A percentile compares a stretch with the other conserved stretches of the same genome.
Conservation (phyloP, 257 asterid genomes). For the Solanum chiquidenum region DNA sequence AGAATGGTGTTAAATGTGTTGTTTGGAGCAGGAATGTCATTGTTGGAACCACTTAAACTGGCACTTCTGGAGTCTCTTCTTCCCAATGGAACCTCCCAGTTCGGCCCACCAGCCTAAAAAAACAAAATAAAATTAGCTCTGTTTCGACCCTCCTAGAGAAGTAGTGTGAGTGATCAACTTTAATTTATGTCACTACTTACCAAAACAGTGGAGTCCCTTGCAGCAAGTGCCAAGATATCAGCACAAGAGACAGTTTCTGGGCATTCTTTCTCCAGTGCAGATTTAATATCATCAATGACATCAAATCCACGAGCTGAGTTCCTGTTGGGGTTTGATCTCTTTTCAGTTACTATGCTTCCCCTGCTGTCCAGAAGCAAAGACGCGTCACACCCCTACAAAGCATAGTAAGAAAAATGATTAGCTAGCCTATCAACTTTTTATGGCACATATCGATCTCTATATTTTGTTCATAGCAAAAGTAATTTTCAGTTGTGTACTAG, state of each 20-base stretch:
- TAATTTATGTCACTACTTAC: slow-evolving; percentile 19
- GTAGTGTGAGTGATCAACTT: neutral
- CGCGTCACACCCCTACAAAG: slow-evolving; percentile 82
- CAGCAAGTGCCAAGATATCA: slow-evolving; percentile 72
- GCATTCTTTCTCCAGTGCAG: slow-evolving; percentile 69
- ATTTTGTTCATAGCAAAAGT: neutral
- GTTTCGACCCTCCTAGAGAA: neutral
- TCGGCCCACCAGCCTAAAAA: slow-evolving; percentile 61
- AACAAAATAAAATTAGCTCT: neutral
- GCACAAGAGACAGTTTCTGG: slow-evolving; percentile 89
- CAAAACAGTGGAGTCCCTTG: slow-evolving; percentile 72
- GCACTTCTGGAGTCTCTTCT: slow-evolving; percentile 80
- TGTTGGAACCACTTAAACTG: slow-evolving; percentile 82
- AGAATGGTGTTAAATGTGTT: slow-evolving; percentile 83
- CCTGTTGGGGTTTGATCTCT: slow-evolving; percentile 61
- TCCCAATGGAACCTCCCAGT: slow-evolving; percentile 81
- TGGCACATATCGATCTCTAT: neutral
- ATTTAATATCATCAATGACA: slow-evolving; percentile 79
- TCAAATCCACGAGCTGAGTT: slow-evolving; percentile 80
- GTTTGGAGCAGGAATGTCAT: slow-evolving; percentile 88
- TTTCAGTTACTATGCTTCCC: slow-evolving; percentile 47
- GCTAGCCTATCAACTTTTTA: neutral
- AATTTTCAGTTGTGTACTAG: neutral
- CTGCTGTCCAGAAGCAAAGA: slow-evolving; percentile 69
- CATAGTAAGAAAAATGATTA: neutral